phyloP scores from a whole-genome alignment of 176 grass and related monocot genomes.

The Secale cereale region DNA sequence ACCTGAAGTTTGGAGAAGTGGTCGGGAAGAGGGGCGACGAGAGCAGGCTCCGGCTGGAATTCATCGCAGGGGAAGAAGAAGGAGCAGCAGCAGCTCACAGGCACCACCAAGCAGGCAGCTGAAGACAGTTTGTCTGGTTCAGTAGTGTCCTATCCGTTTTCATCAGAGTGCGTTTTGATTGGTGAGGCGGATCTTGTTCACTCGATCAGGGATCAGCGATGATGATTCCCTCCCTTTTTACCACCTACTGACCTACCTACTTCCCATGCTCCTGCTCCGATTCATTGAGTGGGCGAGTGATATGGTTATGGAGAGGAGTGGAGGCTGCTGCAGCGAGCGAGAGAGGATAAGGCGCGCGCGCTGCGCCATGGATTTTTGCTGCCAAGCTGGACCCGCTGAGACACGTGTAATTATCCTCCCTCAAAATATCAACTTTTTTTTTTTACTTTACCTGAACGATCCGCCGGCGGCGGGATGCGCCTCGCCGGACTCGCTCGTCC shows the following conservation, averaged over 20 bases:
- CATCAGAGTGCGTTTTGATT: background rate
- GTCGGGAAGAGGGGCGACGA: slow-evolving; percentile 39
- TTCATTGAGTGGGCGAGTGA: background rate
- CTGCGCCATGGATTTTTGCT: slow-evolving; percentile 39
- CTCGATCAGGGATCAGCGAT: background rate
- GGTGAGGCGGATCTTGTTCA: background rate
- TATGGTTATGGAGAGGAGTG: background rate
- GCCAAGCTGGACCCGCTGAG: background rate
- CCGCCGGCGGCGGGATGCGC: no score
- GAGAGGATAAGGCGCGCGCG: slow-evolving; percentile 37
- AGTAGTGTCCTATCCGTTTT: background rate
- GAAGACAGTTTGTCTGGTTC: background rate
- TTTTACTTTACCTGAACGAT: background rate
- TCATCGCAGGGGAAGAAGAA: slow-evolving; percentile 18
- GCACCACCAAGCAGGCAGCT: no score
- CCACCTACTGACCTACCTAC: background rate
- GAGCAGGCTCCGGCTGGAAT: slow-evolving; percentile 54
- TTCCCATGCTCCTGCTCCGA: background rate
- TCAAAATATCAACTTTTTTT: background rate
- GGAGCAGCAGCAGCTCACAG: background rate
- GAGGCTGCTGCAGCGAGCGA: background rate
- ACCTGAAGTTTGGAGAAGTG: slow-evolving; percentile 37
- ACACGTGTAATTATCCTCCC: background rate
- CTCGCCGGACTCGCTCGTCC: no score
- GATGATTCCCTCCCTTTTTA: background rate